Conservation (phyloP, 306 rosid species). For the Psophocarpus tetragonolobus region DNA sequence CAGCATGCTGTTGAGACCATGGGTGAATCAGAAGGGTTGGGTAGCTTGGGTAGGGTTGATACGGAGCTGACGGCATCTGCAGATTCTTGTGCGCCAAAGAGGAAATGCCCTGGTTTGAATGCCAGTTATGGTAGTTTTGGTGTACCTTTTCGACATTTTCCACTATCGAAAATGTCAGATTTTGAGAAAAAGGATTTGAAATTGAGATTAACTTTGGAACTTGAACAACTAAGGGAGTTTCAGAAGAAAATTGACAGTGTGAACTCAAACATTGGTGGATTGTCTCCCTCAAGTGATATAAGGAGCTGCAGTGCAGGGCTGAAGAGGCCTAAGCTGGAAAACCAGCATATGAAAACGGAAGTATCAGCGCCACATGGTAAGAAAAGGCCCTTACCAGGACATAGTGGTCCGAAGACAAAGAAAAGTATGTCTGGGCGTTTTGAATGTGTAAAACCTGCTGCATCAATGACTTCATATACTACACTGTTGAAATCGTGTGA, state of each 20-base stretch:
- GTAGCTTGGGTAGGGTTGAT: constrained; percentile 74
- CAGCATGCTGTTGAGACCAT: constrained; percentile 86
- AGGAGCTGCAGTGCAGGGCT: constrained; percentile 66
- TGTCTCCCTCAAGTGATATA: constrained; percentile 68
- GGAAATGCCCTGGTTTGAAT: constrained; percentile 63
- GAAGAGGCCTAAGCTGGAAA: constrained; percentile 55
- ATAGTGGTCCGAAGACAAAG: constrained; percentile 59
- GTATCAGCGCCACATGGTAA: constrained; percentile 51
- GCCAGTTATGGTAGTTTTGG: constrained; percentile 55
- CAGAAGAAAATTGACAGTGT: constrained; percentile 58
- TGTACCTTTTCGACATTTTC: constrained; percentile 59
- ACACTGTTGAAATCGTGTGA: constrained; percentile 67
- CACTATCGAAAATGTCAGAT: constrained; percentile 59
- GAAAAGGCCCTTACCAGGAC: constrained; percentile 61
- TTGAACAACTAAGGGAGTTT: constrained; percentile 67
- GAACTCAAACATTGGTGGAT: constrained; percentile 40
- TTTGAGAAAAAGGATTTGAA: constrained; percentile 74
- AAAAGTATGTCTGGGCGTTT: constrained; percentile 46
- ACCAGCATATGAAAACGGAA: constrained; percentile 39
- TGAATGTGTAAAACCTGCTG: constrained; percentile 50
- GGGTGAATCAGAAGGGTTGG: constrained; percentile 92
- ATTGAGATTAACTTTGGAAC: constrained; percentile 67
- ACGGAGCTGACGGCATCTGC: constrained; percentile 54
- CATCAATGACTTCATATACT: constrained; percentile 45
- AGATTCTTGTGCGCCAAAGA: constrained; percentile 65